A percentile compares a stretch with the other conserved stretches of the same genome.
These are phyloP conservation scores for Cryptosporidium xiaoi DNA, from an alignment of 169 alveolate genomes.

Conservation along the genomic window DNA sequence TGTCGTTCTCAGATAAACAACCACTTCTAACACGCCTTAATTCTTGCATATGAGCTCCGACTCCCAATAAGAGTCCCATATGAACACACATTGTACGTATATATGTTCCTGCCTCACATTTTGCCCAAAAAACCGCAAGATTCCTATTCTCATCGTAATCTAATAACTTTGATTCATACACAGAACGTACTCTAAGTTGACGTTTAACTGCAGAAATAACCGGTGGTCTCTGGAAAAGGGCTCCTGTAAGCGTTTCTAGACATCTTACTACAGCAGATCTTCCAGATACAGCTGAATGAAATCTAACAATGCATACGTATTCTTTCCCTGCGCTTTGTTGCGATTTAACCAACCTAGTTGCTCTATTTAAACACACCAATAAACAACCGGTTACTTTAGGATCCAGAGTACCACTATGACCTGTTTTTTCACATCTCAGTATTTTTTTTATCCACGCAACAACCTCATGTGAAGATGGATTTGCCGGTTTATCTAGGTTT, in stretches of 20 bases:
- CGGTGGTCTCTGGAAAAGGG: conserved; percentile 99
- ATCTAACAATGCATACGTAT: conserved; percentile 96
- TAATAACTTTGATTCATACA: conserved; percentile 96
- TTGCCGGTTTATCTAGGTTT: conserved; percentile 99
- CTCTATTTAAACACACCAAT: conserved; percentile 98
- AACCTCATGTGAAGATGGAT: conserved; percentile 99
- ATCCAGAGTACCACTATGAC: conserved; percentile 99
- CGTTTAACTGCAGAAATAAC: conserved; percentile 98
- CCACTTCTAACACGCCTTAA: conserved; percentile 99
- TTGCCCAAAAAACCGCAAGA: conserved; percentile 97
- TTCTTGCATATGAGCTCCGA: conserved; percentile 99
- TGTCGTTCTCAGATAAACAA: conserved; percentile 94
- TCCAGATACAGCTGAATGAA: conserved; percentile 93
- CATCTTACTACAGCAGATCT: conserved; percentile 84
- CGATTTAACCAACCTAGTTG: conserved; percentile 99
- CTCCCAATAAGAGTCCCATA: conserved; percentile 97
- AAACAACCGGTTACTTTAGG: conserved; percentile 99
- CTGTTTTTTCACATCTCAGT: conserved; percentile 99
- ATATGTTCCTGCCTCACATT: conserved; percentile 99
- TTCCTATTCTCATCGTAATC: conserved; percentile 96
- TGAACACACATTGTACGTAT: conserved; percentile 99
- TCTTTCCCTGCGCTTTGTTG: conserved; percentile 99
- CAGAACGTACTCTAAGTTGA: conserved; percentile 96
- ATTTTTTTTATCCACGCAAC: conserved; percentile 99
- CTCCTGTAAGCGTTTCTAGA: conserved; percentile 96